Evolutionary conservation across 177 flowering plant genomes (phyloP).

Genomic region (Vitis hybrid): DNA sequence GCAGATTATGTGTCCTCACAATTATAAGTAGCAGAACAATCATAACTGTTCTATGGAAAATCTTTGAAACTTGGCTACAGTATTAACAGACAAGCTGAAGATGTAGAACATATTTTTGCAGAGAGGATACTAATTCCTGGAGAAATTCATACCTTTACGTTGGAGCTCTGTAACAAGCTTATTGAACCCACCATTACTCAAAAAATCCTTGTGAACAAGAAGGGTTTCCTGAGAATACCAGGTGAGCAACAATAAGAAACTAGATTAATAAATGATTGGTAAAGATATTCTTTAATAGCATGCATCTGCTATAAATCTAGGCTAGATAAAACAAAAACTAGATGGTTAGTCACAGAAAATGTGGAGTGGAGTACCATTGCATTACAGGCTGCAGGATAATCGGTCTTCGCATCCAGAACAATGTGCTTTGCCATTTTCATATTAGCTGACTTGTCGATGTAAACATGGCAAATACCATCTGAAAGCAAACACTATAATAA

Average conservation of each 20-base stretch:
- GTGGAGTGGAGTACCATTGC: constrained; percentile 67
- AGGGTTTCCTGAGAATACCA: constrained; percentile 79
- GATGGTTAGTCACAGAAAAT: not conserved
- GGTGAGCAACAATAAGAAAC: not conserved
- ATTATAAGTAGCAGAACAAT: too few relatives aligned
- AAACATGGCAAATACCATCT: constrained; percentile 99
- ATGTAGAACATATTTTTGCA: too few relatives aligned
- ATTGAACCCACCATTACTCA: constrained; percentile 45
- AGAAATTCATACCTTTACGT: constrained; percentile 51
- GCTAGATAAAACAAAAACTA: not conserved
- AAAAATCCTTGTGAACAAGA: constrained; percentile 85
- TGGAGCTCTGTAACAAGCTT: constrained; percentile 61
- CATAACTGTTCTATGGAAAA: too few relatives aligned
- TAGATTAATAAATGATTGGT: too few relatives aligned
- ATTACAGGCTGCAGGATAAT: constrained; percentile 98
- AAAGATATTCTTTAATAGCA: too few relatives aligned
- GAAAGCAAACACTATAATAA: constrained; percentile 24
- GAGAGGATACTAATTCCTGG: not conserved
- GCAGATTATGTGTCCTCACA: too few relatives aligned
- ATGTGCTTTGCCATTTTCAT: constrained; percentile 74
- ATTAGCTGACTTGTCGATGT: constrained; percentile 85
- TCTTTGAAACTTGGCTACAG: too few relatives aligned
- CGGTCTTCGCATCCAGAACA: constrained; percentile 88
- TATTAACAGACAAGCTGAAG: too few relatives aligned
- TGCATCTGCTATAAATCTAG: too few relatives aligned